A percentile compares a stretch with the other conserved stretches of the same genome.
phyloP scores from a whole-genome alignment of 805 yeast genomes.

The Zygosaccharomyces gambellarensis region DNA sequence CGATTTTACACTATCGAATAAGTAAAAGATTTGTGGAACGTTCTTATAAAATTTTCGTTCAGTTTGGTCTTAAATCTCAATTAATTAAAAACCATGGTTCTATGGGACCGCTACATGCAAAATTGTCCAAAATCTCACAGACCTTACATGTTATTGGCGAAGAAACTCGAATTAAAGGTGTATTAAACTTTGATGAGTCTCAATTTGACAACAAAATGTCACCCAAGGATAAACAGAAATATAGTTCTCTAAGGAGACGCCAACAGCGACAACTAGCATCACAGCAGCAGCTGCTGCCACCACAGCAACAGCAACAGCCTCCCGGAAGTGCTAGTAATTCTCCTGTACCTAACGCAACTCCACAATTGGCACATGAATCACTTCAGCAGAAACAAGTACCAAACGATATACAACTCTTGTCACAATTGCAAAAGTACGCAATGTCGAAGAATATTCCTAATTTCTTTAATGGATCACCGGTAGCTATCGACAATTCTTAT shows the following conservation, averaged over 20 bases:
- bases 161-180: slow-evolving; percentile 35
- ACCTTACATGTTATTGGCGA: slow-evolving; percentile 34
- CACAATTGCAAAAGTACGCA: slow-evolving; percentile 27
- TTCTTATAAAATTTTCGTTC: slow-evolving; percentile 43
- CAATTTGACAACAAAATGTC: slow-evolving; percentile 25
- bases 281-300: slow-evolving; percentile 5
- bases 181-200: slow-evolving; percentile 26
- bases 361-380: background rate
- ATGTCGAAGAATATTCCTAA: slow-evolving; percentile 23
- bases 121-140: slow-evolving; percentile 32
- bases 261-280: slow-evolving; percentile 7
- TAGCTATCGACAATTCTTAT: slow-evolving; percentile 45
- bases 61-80: slow-evolving; percentile 38
- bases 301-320: slow-evolving; percentile 1
- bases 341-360: background rate
- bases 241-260: slow-evolving; percentile 8
- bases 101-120: slow-evolving; percentile 24
- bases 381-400: slow-evolving; percentile 7
- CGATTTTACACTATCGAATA: slow-evolving; percentile 43
- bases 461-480: slow-evolving; percentile 34
- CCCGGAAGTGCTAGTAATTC: background rate
- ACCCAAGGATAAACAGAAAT: slow-evolving; percentile 23
- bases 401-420: slow-evolving; percentile 11
- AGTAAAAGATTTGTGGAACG: slow-evolving; percentile 62
- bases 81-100: slow-evolving; percentile 28